Percentiles rank a stretch among this genome's conserved stretches.
Conservation (phyloP, 129 eudicot genomes). For the Rutidosis leptorrhynchoides region DNA sequence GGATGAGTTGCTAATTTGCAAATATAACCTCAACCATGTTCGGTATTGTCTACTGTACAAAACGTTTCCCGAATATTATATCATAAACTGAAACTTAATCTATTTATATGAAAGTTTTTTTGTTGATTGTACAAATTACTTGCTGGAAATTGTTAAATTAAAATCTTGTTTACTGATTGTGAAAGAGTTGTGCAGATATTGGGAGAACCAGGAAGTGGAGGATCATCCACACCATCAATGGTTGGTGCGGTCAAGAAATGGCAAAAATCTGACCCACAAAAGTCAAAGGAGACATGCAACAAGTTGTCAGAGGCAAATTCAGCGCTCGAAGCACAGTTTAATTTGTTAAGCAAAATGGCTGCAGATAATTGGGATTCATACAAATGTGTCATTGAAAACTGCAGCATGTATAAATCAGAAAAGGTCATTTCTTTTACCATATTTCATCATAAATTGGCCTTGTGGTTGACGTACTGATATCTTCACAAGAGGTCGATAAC, state of each 20-base stretch:
- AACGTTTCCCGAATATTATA: too few species aligned
- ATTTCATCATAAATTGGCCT: neutral
- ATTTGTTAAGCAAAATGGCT: slow-evolving; percentile 58
- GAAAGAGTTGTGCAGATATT: slow-evolving; percentile 45
- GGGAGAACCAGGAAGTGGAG: slow-evolving; percentile 94
- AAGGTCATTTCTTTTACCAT: slow-evolving; percentile 44
- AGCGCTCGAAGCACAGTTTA: slow-evolving; percentile 56
- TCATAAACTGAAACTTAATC: too few species aligned
- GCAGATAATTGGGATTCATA: slow-evolving; percentile 52
- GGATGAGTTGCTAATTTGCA: too few species aligned
- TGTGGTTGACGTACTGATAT: too few species aligned
- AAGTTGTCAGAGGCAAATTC: slow-evolving; percentile 73
- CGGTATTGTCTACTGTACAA: too few species aligned
- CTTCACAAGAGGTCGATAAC: too few species aligned
- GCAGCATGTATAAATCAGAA: slow-evolving; percentile 55
- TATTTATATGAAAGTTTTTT: too few species aligned
- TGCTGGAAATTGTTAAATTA: neutral
- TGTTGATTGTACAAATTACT: slow-evolving; percentile 6
- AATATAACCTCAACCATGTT: too few species aligned
- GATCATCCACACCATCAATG: slow-evolving; percentile 93
- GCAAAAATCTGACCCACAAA: slow-evolving; percentile 83
- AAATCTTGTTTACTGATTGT: neutral
- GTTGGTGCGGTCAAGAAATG: slow-evolving; percentile 97
- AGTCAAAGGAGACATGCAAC: slow-evolving; percentile 61
- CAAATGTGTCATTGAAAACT: slow-evolving; percentile 40